phyloP scores from a whole-genome alignment of 768 basidiomycete genomes.

The Porpolomopsis calyptriformis region DNA sequence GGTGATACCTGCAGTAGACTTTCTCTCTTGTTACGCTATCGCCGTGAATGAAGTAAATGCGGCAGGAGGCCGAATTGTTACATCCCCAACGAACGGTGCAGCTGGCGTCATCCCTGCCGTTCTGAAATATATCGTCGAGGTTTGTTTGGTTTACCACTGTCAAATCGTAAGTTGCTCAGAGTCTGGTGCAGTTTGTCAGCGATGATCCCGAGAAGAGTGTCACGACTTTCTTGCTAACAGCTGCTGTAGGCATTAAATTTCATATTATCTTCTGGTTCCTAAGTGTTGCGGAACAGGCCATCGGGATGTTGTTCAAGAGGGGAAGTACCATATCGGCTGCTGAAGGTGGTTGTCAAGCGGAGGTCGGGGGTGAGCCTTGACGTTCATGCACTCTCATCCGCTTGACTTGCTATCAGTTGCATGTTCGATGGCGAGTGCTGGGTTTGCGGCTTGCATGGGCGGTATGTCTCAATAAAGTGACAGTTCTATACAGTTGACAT shows the following conservation, averaged over 20 bases:
- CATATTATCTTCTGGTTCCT: constrained; percentile 4
- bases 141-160: constrained; percentile 16
- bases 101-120: constrained; percentile 90
- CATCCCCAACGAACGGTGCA: constrained; percentile 88
- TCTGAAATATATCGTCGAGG: constrained; percentile 82
- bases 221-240: constrained; percentile 82
- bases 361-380: constrained; percentile 68
- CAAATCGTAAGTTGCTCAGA: constrained; percentile 2
- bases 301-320: constrained; percentile 94
- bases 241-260: constrained; percentile 44
- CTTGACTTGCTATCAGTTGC: constrained; percentile 45
- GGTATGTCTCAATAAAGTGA: constrained; percentile 29
- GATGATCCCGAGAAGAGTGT: constrained; percentile 86
- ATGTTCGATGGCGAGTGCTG: constrained; percentile 91
- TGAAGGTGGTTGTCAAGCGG: constrained; percentile 91
- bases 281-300: constrained; percentile 37
- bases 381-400: neutral
- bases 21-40: constrained; percentile 87
- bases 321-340: constrained; percentile 96
- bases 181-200: constrained; percentile 57
- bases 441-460: constrained; percentile 92
- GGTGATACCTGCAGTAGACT: constrained; percentile 88
- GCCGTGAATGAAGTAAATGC: constrained; percentile 95
- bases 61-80: constrained; percentile 86
- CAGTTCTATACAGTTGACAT: neutral